Evolutionary conservation across 768 basidiomycete species (phyloP).

Genomic region (Termitomyces titanicus): DNA sequence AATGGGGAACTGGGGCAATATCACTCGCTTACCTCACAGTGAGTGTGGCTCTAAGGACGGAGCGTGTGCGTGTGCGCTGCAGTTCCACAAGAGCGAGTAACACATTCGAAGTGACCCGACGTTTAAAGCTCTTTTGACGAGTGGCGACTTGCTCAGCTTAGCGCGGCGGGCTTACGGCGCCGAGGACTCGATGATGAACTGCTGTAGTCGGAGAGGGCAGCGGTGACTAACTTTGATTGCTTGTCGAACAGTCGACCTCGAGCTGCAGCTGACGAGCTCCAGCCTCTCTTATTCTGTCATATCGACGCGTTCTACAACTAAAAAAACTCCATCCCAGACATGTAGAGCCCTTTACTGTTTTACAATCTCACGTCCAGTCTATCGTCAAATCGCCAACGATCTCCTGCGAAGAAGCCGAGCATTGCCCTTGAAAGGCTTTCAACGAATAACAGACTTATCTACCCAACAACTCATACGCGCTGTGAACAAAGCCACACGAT

Average conservation of each 20-base stretch:
- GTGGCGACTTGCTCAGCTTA: not conserved
- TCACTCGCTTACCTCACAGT: not conserved
- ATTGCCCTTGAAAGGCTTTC: conserved; percentile 66
- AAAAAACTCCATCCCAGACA: conserved; percentile 38
- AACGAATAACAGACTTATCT: conserved; percentile 61
- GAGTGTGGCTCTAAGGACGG: not conserved
- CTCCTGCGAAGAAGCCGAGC: conserved; percentile 66
- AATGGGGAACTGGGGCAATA: not conserved
- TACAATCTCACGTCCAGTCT: conserved; percentile 63
- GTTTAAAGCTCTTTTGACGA: too few species aligned
- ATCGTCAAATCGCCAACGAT: conserved; percentile 58
- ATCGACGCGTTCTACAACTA: not conserved
- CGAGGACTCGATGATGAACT: not conserved
- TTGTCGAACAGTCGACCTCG: not conserved
- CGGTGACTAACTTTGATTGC: not conserved
- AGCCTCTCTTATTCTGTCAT: not conserved
- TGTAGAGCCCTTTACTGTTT: conserved; percentile 60
- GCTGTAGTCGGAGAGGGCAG: not conserved
- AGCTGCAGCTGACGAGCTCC: not conserved
- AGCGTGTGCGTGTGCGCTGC: not conserved
- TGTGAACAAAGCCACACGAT: conserved; percentile 58
- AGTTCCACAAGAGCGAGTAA: not conserved
- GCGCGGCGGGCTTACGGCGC: not conserved
- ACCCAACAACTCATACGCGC: conserved; percentile 58
- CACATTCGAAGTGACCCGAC: not conserved